Conservation (phyloP, 176 grass and related monocot genomes). For the Carex pumila region DNA sequence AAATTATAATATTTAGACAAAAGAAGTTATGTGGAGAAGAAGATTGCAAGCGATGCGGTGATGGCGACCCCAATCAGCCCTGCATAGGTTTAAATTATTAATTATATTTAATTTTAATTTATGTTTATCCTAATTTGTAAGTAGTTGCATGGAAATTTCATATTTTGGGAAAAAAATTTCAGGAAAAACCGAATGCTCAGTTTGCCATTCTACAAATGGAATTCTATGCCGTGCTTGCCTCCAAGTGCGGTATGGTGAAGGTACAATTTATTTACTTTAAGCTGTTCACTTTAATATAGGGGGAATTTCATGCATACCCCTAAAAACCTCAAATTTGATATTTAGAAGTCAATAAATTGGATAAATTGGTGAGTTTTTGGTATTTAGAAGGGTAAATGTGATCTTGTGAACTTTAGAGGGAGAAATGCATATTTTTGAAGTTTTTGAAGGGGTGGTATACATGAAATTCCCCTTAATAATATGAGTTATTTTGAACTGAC, state of each 20-base stretch:
- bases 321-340: too few relatives aligned
- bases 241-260: slow-evolving; percentile 86
- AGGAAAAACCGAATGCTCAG: slow-evolving; percentile 83
- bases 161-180: slow-evolving; percentile 7
- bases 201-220: slow-evolving; percentile 66
- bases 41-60: slow-evolving; percentile 63
- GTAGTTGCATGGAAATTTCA: neutral
- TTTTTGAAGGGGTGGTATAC: too few relatives aligned
- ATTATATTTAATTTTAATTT: neutral
- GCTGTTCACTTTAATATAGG: neutral
- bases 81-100: slow-evolving; percentile 49
- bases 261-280: slow-evolving; percentile 27
- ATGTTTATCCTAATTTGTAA: neutral
- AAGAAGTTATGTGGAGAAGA: slow-evolving; percentile 93
- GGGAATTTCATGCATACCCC: too few relatives aligned
- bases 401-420: too few relatives aligned
- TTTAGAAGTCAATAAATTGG: too few relatives aligned
- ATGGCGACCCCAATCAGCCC: slow-evolving; percentile 46
- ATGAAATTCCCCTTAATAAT: neutral
- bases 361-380: too few relatives aligned
- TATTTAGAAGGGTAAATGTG: too few relatives aligned
- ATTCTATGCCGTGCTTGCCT: slow-evolving; percentile 85
- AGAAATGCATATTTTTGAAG: too few relatives aligned
- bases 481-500: neutral
- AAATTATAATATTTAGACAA: slow-evolving; percentile 36